phyloP scores from a whole-genome alignment of 805 yeast species.

The Suhomyces canberraensis region DNA sequence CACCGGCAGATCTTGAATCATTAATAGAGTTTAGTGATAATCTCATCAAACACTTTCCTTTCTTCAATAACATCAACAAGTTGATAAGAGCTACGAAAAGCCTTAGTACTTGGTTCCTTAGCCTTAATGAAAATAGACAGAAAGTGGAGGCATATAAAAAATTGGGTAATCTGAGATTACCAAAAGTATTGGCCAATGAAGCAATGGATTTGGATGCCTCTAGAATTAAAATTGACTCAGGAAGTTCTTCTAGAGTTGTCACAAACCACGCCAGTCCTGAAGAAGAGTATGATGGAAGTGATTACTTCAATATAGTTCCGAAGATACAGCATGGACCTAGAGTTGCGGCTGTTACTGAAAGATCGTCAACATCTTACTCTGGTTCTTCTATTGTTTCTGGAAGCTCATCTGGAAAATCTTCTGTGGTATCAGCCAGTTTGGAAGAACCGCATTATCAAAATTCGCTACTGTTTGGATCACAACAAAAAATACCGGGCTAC shows the following conservation, averaged over 20 bases:
- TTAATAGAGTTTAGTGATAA: constrained; percentile 18
- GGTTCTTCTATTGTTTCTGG: background rate
- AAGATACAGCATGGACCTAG: constrained; percentile 3
- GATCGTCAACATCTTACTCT: background rate
- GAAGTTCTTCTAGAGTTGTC: background rate
- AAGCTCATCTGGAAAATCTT: background rate
- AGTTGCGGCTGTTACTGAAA: background rate
- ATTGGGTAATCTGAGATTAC: background rate
- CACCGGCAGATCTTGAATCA: constrained; percentile 7
- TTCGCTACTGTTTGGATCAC: background rate
- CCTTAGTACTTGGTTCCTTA: constrained; percentile 25
- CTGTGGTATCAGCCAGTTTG: background rate
- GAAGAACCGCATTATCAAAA: background rate
- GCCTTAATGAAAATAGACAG: constrained; percentile 10
- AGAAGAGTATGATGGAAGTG: background rate
- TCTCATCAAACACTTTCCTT: constrained; percentile 23
- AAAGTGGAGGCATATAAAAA: constrained; percentile 4
- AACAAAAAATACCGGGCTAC: no score
- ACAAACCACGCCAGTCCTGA: constrained; percentile 2
- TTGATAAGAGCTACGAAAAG: constrained; percentile 20
- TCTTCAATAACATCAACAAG: constrained; percentile 26
- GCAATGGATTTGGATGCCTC: constrained; percentile 4
- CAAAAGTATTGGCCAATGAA: background rate
- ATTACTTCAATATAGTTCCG: constrained; percentile 4
- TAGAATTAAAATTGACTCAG: background rate